Base-by-base conservation (phyloP, 805 yeast species). In the Nakazawaea ishiwadae region DNA sequence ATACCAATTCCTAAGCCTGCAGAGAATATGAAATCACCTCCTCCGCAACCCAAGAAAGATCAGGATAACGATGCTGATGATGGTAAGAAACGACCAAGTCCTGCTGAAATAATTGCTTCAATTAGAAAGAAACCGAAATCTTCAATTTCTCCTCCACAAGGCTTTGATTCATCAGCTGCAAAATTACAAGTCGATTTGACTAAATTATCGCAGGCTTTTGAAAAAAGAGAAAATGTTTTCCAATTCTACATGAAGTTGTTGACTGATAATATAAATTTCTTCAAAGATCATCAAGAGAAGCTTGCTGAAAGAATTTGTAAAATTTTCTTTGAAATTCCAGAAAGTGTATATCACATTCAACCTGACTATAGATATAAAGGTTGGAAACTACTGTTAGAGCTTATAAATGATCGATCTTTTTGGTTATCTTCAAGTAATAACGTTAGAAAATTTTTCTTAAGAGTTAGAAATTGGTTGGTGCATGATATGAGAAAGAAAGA, bases 351-450 rank as follows among this genome's bases (percentile, higher is more conserved):
- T 24, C 45, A 35, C 21, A 10, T 4, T 6, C 21, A 23, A 24
- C 42, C 44, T 2, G 51, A 48, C 23, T 48, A 42, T 31, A 33
- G 51, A 14, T 38, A 39, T 33, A 27, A 37, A n/a, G 48, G 45
- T 14, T 33, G 44, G 34, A 18, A 21, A 6, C 18, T 33, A 19
- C 20, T 40, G 14, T 15, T 35, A 11, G 18, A 20, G 3, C 4
- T 20, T 14, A 21, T 44, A 8, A 21, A 30, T 18, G 33, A 38
- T 20, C 29, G 17, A 19, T 8, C 20, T 12, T 40, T 39, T 37
- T 48, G 51, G 51, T 14, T 7, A 9, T 19, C 27, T n/a, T 26
- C 31, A 2, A 21, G n/a, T 11, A 26, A 26, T 2, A 8, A 20
- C n/a, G 35, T 30, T 15, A 31, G 33, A 11, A 46, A 29, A 33